Evolutionary conservation across 257 asterid genomes (phyloP).

Genomic region (Solanum rostratum): DNA sequence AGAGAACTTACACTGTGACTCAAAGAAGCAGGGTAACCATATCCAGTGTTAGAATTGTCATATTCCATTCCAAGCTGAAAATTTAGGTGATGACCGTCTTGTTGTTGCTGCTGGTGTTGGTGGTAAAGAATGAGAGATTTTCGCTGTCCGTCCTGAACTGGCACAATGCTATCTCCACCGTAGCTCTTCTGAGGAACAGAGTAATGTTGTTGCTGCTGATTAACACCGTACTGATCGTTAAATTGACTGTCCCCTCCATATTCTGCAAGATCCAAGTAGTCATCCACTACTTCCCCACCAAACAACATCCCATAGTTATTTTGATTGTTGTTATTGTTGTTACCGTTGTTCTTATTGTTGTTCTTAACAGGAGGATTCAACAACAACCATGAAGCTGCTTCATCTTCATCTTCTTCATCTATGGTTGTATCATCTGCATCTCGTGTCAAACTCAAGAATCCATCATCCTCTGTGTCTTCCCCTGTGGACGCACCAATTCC

Average conservation of each 20-base stretch:
- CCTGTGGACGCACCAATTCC: not conserved
- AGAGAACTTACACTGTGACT: slow-evolving; percentile 43
- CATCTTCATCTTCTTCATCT: slow-evolving; percentile 46
- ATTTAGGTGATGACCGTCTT: slow-evolving; percentile 9
- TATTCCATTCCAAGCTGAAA: slow-evolving; percentile 34
- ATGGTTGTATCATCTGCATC: slow-evolving; percentile 14
- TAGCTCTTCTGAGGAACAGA: slow-evolving; percentile 26
- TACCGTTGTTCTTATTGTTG: not conserved
- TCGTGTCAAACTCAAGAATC: slow-evolving; percentile 16
- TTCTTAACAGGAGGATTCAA: slow-evolving; percentile 33
- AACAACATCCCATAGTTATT: slow-evolving; percentile 10
- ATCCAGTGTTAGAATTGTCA: slow-evolving; percentile 24
- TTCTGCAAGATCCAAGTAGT: slow-evolving; percentile 48
- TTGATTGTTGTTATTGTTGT: not conserved
- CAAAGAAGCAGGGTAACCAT: slow-evolving; percentile 27
- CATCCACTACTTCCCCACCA: slow-evolving; percentile 39
- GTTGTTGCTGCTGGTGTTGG: slow-evolving; percentile 13
- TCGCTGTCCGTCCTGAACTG: slow-evolving; percentile 21
- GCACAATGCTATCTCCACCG: slow-evolving; percentile 45
- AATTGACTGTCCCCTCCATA: slow-evolving; percentile 27
- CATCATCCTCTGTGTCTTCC: slow-evolving; percentile 11
- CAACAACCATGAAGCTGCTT: slow-evolving; percentile 67
- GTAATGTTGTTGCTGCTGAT: slow-evolving; percentile 20
- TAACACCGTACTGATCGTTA: slow-evolving; percentile 7
- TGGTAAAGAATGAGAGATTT: not conserved